A percentile compares a stretch with the other conserved stretches of the same genome.
phyloP scores from a whole-genome alignment of 2,329 filamentous ascomycete genomes.

The Aspergillus japonicus region DNA sequence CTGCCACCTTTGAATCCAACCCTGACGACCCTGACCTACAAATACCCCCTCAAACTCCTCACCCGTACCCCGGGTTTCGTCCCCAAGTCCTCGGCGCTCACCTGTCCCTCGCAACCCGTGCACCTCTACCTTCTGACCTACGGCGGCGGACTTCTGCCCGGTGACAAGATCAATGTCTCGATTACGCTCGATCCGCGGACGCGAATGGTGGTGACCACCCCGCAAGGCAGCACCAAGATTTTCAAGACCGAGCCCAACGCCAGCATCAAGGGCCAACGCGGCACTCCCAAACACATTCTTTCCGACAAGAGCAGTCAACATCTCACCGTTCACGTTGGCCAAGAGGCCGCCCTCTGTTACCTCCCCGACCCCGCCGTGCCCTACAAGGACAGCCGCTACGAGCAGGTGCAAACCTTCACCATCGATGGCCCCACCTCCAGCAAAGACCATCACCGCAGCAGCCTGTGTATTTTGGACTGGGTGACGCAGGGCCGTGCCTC shows the following conservation, averaged over 20 bases:
- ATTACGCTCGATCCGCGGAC: conserved; percentile 65
- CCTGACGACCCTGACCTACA: conserved; percentile 74
- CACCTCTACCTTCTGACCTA: conserved; percentile 91
- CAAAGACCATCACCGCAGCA: conserved; percentile 40
- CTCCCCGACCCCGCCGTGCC: conserved; percentile 93
- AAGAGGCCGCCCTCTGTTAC: conserved; percentile 56
- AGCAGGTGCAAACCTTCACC: conserved; percentile 77
- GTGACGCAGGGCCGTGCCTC: conserved; percentile 84
- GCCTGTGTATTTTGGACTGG: conserved; percentile 87
- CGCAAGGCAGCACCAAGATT: conserved; percentile 86
- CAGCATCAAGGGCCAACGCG: conserved; percentile 26
- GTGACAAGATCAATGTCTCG: conserved; percentile 74
- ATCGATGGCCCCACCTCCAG: conserved; percentile 45
- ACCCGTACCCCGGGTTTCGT: conserved; percentile 68
- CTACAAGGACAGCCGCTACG: conserved; percentile 78
- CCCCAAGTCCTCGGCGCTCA: conserved; percentile 46
- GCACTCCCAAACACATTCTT: conserved; percentile 40
- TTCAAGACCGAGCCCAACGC: conserved; percentile 67
- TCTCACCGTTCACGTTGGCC: conserved; percentile 50
- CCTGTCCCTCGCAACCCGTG: conserved; percentile 54
- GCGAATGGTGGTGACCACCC: conserved; percentile 61
- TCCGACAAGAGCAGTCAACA: conserved; percentile 48
- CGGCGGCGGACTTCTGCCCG: conserved; percentile 86
- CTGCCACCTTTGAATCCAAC: conserved; percentile 70
- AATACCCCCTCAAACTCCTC: conserved; percentile 93